phyloP scores from a whole-genome alignment of 2,329 filamentous ascomycete genomes.

The Rugonectria rugulosa region DNA sequence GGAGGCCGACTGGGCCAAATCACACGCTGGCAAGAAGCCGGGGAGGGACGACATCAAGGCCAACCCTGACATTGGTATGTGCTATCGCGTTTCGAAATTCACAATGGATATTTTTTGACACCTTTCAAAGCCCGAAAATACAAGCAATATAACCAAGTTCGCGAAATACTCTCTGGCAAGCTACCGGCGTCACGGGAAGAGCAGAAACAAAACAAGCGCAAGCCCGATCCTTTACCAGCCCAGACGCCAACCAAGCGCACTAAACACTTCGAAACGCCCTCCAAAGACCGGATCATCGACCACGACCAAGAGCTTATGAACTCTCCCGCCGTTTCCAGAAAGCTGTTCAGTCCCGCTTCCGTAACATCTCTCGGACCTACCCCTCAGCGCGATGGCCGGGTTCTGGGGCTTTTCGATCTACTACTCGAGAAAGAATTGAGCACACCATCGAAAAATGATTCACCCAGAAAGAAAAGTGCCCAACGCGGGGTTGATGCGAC shows the following conservation, averaged over 20 bases:
- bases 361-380: constrained; percentile 77
- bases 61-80: constrained; percentile 73
- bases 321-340: constrained; percentile 65
- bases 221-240: constrained; percentile 43
- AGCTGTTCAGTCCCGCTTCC: constrained; percentile 65
- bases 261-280: constrained; percentile 57
- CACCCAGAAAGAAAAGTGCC: constrained; percentile 30
- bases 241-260: constrained; percentile 62
- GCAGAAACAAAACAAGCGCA: constrained; percentile 51
- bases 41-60: constrained; percentile 78
- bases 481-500: constrained; percentile 46
- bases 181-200: constrained; percentile 49
- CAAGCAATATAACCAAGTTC: constrained; percentile 75
- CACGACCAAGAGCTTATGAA: constrained; percentile 55
- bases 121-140: constrained; percentile 70
- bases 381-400: constrained; percentile 78
- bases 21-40: constrained; percentile 73
- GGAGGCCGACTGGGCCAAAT: constrained; percentile 72
- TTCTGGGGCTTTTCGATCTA: constrained; percentile 80
- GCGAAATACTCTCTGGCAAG: constrained; percentile 66
- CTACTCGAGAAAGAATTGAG: constrained; percentile 60
- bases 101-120: not conserved
- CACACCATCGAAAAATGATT: constrained; percentile 56
- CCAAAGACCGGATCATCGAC: constrained; percentile 43
- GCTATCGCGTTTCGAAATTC: not conserved